A percentile compares a stretch with the other conserved stretches of the same genome.
These are phyloP conservation scores for Cynara cardunculus DNA, from an alignment of 129 eudicot genomes.

Conservation along the genomic window DNA sequence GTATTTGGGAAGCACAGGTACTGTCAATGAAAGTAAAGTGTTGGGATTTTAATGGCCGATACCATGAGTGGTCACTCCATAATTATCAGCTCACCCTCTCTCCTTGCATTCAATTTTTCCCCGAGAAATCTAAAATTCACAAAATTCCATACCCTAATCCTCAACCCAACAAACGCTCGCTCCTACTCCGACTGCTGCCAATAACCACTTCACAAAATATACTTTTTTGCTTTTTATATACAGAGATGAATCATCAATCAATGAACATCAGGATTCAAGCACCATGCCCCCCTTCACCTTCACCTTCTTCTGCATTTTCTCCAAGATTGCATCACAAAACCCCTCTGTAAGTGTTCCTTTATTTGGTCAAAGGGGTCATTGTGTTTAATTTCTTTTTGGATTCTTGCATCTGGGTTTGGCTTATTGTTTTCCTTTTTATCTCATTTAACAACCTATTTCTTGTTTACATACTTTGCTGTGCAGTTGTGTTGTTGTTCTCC, in stretches of 20 bases:
- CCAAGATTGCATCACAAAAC: slow-evolving; percentile 31
- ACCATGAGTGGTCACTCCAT: slow-evolving; percentile 10
- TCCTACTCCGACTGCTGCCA: not conserved
- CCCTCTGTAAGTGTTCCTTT: slow-evolving; percentile 23
- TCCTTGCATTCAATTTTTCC: slow-evolving; percentile 3
- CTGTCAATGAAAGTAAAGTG: slow-evolving; percentile 17
- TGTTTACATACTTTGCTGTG: not conserved
- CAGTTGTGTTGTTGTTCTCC: not conserved
- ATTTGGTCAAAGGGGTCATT: slow-evolving; percentile 8
- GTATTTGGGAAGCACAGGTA: slow-evolving; percentile 13
- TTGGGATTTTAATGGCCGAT: slow-evolving; percentile 17
- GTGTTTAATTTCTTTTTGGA: not conserved
- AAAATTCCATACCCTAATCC: slow-evolving; percentile 30
- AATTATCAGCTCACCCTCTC: slow-evolving; percentile 30
- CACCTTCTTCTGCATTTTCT: slow-evolving; percentile 27
- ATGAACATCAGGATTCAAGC: slow-evolving; percentile 56
- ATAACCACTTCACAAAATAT: not conserved
- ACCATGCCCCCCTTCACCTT: slow-evolving; percentile 50
- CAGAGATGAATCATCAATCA: slow-evolving; percentile 34
- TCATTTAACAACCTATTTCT: not conserved
- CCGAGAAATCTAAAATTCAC: slow-evolving; percentile 20
- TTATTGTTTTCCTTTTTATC: not conserved
- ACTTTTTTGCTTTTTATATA: not conserved
- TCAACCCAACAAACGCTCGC: slow-evolving; percentile 10
- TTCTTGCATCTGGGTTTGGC: slow-evolving; percentile 24